Evolutionary conservation across 2,329 filamentous ascomycete species (phyloP), one percentile per base, ranked within the genome.

Genomic region (Colletotrichum noveboracense): DNA sequence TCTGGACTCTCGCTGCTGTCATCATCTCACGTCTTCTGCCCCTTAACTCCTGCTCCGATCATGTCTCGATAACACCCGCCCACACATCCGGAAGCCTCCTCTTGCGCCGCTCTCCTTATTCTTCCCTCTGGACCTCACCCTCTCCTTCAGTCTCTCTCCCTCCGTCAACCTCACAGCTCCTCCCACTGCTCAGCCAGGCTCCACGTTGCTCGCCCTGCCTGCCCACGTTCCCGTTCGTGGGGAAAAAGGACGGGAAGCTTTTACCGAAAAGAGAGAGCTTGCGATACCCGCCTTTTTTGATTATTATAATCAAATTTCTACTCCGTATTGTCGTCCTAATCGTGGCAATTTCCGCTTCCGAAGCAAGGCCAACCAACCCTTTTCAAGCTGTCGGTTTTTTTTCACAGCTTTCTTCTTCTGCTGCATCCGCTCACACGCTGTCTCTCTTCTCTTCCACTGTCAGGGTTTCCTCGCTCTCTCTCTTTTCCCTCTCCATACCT

Each of bases 251-350:
- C 34, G 28, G 56, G 56, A 30, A 21, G 43, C 67, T 43, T 34
- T 34, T 66, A 12, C 16, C 70, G 62, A 36, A 18, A 60, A 48
- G 9, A 52, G n/a, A 56, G 16, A 64, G 58, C 58, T 61, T 52
- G 32, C 30, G 61, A 58, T 76, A 74, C 74, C 74, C 74, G 74
- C 74, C 74, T 74, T 76, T 76, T 32, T 34, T 60, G 30, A 72
- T 55, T 65, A 32, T 69, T 36, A 65, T 65, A 74, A 69, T 75
- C 64, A 73, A 75, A 75, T 48, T 36, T 65, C 64, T 65, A 56
- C 70, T 64, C 61, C 61, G 61, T 38, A 26, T 21, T 56, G 21
- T 76, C 28, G 64, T 73, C 13, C 38, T 32, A 48, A 38, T 58
- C 65, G 58, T 69, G 74, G 64, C 70, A 76, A 76, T 74, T 74